phyloP scores from a whole-genome alignment of 208 protist species.

The Sergeia podlipaevii region DNA sequence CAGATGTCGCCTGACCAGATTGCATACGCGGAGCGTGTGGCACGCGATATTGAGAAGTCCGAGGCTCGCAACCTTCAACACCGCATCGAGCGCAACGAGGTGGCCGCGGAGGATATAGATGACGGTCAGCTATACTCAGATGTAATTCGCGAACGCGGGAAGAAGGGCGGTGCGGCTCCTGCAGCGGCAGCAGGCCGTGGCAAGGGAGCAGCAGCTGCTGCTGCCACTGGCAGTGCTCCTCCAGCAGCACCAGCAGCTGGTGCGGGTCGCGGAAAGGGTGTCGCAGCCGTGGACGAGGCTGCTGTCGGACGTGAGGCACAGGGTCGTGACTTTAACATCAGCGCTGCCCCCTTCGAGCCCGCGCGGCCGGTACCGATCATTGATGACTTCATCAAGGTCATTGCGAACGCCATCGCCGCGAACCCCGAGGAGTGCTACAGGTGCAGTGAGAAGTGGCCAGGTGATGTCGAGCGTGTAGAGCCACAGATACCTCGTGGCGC shows the following conservation, averaged over 20 bases:
- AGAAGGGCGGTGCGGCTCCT: conserved; percentile 5
- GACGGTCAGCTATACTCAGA: conserved; percentile 83
- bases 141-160: conserved; percentile 34
- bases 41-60: conserved; percentile 72
- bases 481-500: neutral
- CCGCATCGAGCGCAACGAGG: conserved; percentile 60
- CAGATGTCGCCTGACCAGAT: conserved; percentile 72
- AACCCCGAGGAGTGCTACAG: conserved; percentile 22
- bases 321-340: conserved; percentile 18
- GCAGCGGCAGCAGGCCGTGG: neutral
- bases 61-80: conserved; percentile 58
- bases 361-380: neutral
- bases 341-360: conserved; percentile 8
- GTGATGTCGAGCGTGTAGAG: conserved; percentile 5
- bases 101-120: conserved; percentile 41
- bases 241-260: conserved; percentile 6
- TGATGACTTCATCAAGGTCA: conserved; percentile 17
- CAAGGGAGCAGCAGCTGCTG: too few species aligned
- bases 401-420: conserved; percentile 17
- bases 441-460: conserved; percentile 15
- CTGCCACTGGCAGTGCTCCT: too few species aligned
- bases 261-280: too few species aligned
- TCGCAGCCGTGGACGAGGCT: too few species aligned
- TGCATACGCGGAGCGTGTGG: conserved; percentile 57
- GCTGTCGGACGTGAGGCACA: conserved; percentile 17